Percentiles rank a stretch among this genome's conserved stretches.
Conservation (phyloP, 2,329 filamentous ascomycete genomes). For the Zalaria sp. region DNA sequence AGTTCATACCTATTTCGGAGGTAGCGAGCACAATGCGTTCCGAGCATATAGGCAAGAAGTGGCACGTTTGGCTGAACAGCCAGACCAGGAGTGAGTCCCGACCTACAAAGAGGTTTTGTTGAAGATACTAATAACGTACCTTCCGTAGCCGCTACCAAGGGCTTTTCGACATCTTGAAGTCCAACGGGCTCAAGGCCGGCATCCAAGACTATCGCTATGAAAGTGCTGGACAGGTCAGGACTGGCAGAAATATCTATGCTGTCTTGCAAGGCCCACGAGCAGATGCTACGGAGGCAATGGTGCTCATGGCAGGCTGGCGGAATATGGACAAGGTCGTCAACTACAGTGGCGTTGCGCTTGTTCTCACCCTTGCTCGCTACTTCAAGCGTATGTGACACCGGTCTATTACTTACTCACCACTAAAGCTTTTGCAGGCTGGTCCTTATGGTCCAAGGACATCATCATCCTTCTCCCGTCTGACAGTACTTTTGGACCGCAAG, state of each 20-base stretch:
- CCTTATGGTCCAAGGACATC: conserved; percentile 97
- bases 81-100: conserved; percentile 21
- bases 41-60: conserved; percentile 80
- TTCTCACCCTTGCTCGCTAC: conserved; percentile 78
- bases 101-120: background rate
- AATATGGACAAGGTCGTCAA: conserved; percentile 71
- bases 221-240: conserved; percentile 57
- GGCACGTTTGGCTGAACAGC: conserved; percentile 39
- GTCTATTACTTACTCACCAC: too few species aligned
- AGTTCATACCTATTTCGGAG: conserved; percentile 94
- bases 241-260: conserved; percentile 84
- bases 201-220: conserved; percentile 79
- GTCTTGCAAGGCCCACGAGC: conserved; percentile 86
- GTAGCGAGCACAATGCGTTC: conserved; percentile 90
- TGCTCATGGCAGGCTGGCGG: conserved; percentile 77
- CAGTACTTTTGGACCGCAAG: conserved; percentile 78
- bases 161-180: conserved; percentile 60
- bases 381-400: conserved; percentile 58
- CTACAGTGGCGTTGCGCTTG: conserved; percentile 72
- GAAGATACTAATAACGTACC: conserved; percentile 7
- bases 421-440: conserved; percentile 47
- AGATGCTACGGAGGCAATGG: conserved; percentile 93
- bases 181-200: conserved; percentile 73
- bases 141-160: conserved; percentile 42
- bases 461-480: conserved; percentile 83